Base-by-base conservation (phyloP, 768 basidiomycete genomes). In the Kwoniella bestiolae region DNA sequence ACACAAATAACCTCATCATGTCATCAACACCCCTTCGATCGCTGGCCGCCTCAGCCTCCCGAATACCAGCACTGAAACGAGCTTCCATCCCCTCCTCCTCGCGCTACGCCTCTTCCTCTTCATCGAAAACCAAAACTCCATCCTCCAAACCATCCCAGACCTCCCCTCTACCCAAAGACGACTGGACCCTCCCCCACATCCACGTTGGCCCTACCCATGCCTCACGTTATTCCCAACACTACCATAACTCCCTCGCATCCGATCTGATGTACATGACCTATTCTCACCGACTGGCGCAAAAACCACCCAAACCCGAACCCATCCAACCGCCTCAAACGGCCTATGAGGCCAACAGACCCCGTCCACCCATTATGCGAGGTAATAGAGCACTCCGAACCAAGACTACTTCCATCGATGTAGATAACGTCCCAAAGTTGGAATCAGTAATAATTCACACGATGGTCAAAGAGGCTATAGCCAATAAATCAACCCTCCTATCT, bases 241-340 rank as follows among this genome's bases (percentile, higher is more conserved):
- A 96, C 84, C 79, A 90, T 81, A 82, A 83, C 41, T 89, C 93
- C 8, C 85, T 98, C 66, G 87, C 87, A 23, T 90, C 94, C 81
- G 86, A 97, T 83, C 84, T 94, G 72, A 87, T 98, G 86, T 99
- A 99, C 85, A 89, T 97, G 86, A 90, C 90, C 58, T 96, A 97
- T 84, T 83, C 86, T 55, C 95, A 97, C 82, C 74, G 70, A 31
- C 66, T 71, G 18, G 66, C 78, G 38, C 56, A 62, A 32, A 63
- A 64, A 64, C 66, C 68, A 41, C 11, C 84, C 84, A 8, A 86
- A 87, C 68, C 68, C n/a, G 59, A 62, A 26, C 21, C 41, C 7
- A 16, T 57, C 14, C 52, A 57, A 49, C 52, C 46, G 1, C 66
- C 83, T 88, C 89, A 4, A 74, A 85, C 32, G 86, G 92, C 94